These are phyloP conservation scores for Hippophae gyantsensis DNA, from an alignment of 306 rosid species.

Conservation along the genomic window DNA sequence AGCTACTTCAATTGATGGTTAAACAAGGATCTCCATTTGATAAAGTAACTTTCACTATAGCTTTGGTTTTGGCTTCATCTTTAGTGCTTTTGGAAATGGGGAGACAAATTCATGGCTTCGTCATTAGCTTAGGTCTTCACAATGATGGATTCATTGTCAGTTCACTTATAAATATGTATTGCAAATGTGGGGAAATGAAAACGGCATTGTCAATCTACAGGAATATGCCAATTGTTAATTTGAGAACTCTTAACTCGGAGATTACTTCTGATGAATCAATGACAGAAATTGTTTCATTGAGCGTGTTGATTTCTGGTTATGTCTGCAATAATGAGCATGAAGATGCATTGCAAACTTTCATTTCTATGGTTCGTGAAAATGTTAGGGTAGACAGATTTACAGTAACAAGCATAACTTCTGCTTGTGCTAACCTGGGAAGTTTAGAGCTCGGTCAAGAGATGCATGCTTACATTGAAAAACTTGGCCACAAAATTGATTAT, in stretches of 20 bases:
- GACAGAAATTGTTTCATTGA: slow-evolving; percentile 54
- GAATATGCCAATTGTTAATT: slow-evolving; percentile 32
- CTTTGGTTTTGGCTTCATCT: slow-evolving; percentile 66
- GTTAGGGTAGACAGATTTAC: slow-evolving; percentile 53
- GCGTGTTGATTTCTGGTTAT: slow-evolving; percentile 70
- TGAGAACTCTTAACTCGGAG: slow-evolving; percentile 15
- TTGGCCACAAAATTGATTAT: slow-evolving; percentile 45
- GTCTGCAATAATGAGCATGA: slow-evolving; percentile 50
- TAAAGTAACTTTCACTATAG: slow-evolving; percentile 50
- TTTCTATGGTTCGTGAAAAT: slow-evolving; percentile 45
- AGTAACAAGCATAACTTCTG: slow-evolving; percentile 56
- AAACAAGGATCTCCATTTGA: slow-evolving; percentile 33
- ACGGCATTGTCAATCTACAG: slow-evolving; percentile 48
- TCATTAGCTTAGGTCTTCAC: slow-evolving; percentile 34
- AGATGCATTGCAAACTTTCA: slow-evolving; percentile 51
- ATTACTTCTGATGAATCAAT: slow-evolving; percentile 23
- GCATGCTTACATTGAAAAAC: slow-evolving; percentile 60
- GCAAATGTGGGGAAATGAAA: slow-evolving; percentile 57
- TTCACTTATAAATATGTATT: slow-evolving; percentile 70
- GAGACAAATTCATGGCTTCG: slow-evolving; percentile 63
- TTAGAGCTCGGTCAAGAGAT: slow-evolving; percentile 56
- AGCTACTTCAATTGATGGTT: slow-evolving; percentile 57
- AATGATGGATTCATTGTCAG: slow-evolving; percentile 49
- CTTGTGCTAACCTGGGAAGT: slow-evolving; percentile 53
- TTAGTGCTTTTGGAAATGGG: slow-evolving; percentile 49